phyloP scores from a whole-genome alignment of 2,329 filamentous ascomycete genomes.

The Aureobasidium sp. region DNA sequence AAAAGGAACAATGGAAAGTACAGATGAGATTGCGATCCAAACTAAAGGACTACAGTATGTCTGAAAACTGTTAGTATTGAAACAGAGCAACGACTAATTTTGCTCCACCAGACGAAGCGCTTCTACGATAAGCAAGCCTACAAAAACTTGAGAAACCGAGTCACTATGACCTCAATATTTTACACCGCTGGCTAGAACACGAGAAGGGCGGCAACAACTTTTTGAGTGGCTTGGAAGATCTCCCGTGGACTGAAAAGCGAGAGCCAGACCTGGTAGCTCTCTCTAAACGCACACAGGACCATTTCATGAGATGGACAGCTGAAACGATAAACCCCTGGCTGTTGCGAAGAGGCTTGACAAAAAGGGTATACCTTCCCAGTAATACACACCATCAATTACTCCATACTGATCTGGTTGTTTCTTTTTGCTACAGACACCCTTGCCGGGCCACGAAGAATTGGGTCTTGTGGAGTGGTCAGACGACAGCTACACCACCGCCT shows the following conservation, averaged over 20 bases:
- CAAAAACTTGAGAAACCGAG: too few relatives aligned
- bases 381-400: too few relatives aligned
- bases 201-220: background rate
- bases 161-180: background rate
- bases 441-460: background rate
- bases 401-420: background rate
- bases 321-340: background rate
- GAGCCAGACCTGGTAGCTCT: background rate
- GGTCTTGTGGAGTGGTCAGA: background rate
- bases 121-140: too few relatives aligned
- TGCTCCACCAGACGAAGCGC: too few relatives aligned
- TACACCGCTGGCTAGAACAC: background rate
- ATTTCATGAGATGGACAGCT: background rate
- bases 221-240: background rate
- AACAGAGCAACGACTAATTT: too few relatives aligned
- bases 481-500: background rate
- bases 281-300: background rate
- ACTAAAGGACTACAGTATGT: too few relatives aligned
- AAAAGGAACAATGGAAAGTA: too few relatives aligned
- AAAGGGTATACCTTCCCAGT: background rate
- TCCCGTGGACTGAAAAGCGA: background rate
- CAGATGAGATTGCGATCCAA: too few relatives aligned
- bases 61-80: too few relatives aligned
- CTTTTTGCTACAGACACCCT: background rate
- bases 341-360: background rate